phyloP scores from a whole-genome alignment of 2,329 filamentous ascomycete genomes.

The Herpotrichia juniperi region DNA sequence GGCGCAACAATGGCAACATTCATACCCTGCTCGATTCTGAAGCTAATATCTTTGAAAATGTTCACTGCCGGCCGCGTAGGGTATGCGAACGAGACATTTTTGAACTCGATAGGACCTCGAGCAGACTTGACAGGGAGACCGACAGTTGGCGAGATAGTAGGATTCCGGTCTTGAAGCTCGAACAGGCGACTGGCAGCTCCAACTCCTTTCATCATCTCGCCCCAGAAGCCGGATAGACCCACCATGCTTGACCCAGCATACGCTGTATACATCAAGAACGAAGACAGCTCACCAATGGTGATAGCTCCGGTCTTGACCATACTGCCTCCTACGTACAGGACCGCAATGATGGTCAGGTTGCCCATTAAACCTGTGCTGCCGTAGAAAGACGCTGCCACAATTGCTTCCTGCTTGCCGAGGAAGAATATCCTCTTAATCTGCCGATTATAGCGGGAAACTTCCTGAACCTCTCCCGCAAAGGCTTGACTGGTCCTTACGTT shows the following conservation, averaged over 20 bases:
- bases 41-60: constrained; percentile 88
- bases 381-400: constrained; percentile 92
- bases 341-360: constrained; percentile 92
- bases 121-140: constrained; percentile 81
- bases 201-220: constrained; percentile 98
- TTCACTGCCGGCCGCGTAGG: constrained; percentile 89
- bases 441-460: constrained; percentile 87
- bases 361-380: constrained; percentile 85
- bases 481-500: constrained; percentile 97
- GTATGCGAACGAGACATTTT: constrained; percentile 86
- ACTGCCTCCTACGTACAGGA: constrained; percentile 87
- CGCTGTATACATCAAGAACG: constrained; percentile 98
- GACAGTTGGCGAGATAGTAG: constrained; percentile 84
- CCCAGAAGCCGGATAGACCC: constrained; percentile 94
- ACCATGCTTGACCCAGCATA: constrained; percentile 87
- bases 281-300: constrained; percentile 89
- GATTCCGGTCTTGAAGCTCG: constrained; percentile 88
- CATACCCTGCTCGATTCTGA: constrained; percentile 88
- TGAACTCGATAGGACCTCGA: constrained; percentile 86
- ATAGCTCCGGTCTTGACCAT: constrained; percentile 88
- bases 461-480: constrained; percentile 90
- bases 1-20: constrained; percentile 97
- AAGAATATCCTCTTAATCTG: constrained; percentile 92
- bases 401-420: constrained; percentile 83
- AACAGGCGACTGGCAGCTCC: constrained; percentile 96